phyloP scores from a whole-genome alignment of 2,329 filamentous ascomycete genomes.

The Phyllosticta citribraziliensis region DNA sequence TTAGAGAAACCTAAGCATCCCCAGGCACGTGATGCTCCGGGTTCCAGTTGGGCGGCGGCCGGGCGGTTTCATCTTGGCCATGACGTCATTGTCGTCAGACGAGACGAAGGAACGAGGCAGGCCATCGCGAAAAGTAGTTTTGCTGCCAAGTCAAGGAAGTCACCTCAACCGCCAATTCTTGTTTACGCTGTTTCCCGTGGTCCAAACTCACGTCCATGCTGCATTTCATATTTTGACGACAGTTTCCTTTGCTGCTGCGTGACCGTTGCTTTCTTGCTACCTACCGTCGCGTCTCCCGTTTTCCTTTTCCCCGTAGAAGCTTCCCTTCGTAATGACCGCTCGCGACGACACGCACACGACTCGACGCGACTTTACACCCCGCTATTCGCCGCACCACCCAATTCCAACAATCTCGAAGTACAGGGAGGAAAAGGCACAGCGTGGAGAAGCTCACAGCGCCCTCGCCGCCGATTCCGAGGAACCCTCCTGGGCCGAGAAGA shows the following conservation, averaged over 20 bases:
- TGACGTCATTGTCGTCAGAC: background rate
- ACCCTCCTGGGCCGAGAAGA: slow-evolving; percentile 23
- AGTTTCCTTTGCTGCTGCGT: background rate
- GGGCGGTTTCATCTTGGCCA: background rate
- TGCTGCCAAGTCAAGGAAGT: background rate
- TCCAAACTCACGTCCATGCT: background rate
- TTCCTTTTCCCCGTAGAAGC: background rate
- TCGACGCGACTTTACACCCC: slow-evolving; percentile 29
- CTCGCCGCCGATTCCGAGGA: slow-evolving; percentile 18
- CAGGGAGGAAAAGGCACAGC: slow-evolving; percentile 35
- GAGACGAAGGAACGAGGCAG: background rate
- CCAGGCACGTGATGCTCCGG: background rate
- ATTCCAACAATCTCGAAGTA: slow-evolving; percentile 40
- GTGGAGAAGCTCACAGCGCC: slow-evolving; percentile 25
- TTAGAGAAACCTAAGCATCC: background rate
- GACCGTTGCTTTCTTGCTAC: background rate
- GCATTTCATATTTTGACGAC: background rate
- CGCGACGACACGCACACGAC: slow-evolving; percentile 33
- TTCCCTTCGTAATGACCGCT: slow-evolving; percentile 25
- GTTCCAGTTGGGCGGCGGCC: background rate
- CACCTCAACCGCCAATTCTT: background rate
- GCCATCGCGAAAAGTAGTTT: background rate
- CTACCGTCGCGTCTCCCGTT: background rate
- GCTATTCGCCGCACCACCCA: slow-evolving; percentile 34
- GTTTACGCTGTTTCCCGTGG: background rate